phyloP scores from a whole-genome alignment of 257 asterid genomes.

The Solanum gracilifrons region DNA sequence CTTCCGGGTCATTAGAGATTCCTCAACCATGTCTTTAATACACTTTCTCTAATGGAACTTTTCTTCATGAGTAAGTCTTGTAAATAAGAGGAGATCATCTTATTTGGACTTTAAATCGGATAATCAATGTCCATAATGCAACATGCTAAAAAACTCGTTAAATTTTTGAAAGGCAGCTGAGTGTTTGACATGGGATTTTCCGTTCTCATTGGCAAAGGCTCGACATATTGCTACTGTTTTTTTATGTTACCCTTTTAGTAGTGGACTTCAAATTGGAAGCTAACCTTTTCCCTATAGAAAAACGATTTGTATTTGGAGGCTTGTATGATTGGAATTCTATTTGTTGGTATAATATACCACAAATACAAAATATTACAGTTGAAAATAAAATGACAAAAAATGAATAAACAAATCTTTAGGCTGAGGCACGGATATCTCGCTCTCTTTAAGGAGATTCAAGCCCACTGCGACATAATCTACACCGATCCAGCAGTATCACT shows the following conservation, averaged over 20 bases:
- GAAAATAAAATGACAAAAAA: no score
- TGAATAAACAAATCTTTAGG: no score
- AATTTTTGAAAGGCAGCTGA: neutral
- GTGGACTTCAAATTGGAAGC: neutral
- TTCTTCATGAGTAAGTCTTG: neutral
- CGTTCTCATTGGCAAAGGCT: neutral
- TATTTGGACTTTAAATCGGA: neutral
- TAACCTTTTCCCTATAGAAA: neutral
- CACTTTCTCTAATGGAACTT: neutral
- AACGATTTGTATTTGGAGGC: neutral
- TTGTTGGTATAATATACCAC: no score
- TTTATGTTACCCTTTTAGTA: neutral
- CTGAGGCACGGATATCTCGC: no score
- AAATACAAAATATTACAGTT: no score
- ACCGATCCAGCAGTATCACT: no score
- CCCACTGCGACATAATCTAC: no score
- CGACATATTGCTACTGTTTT: neutral
- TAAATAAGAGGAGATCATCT: neutral
- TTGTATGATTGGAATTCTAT: neutral
- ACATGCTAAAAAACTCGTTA: neutral
- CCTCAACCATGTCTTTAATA: neutral
- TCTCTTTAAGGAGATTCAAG: no score
- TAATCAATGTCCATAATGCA: neutral
- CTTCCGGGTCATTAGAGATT: neutral
- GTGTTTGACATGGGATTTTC: neutral